Evolutionary conservation across 768 basidiomycete species (phyloP), one percentile per base, ranked within the genome.

Genomic region (Infundibulicybe gibba): DNA sequence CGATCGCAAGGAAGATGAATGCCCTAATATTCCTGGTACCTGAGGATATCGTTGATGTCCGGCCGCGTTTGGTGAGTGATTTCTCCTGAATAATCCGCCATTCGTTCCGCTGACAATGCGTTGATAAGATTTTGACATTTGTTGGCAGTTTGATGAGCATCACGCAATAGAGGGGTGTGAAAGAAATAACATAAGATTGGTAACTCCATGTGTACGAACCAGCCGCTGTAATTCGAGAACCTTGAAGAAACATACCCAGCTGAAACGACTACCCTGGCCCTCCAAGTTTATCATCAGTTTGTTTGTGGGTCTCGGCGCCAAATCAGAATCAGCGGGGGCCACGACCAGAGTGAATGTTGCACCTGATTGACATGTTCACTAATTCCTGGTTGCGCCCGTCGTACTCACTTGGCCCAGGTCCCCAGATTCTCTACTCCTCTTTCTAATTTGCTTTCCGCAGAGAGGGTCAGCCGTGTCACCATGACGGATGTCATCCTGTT

Each of bases 1-100:
- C 95, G 2, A 97, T 98, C 56, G 94, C 95, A n/a, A 78, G 95
- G 60, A 98, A 98, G 78, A 86, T 94, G 85, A 90, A 92, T 45
- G 90, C 91, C 4, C 67, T 97, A 56, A 97, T 97, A 58, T 97
- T 97, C 78, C 70, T 98, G 49, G 95, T 97, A 0, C 94, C 95
- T 0, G 95, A 98, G 61, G 94, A 94, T 67, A 94, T 97, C 56
- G 93, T 98, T 32, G 94, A 97, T 63, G 79, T 97, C 50, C 84
- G 95, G 37, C 83, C 93, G 30, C 83, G 91, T 49, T 75, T 97
- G 63, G 93, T 95, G 62, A 34, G 88, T 75, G 15, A 25, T 32
- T 21, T 47, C 19, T 20, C 17, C 32, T 43, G 21, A 12, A 20
- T n/a, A 45, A 16, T 34, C 20, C 12, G 11, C 3, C n/a, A n/a